A percentile compares a stretch with the other conserved stretches of the same genome.
These are phyloP conservation scores for Madurella mycetomatis DNA, from an alignment of 2,329 filamentous ascomycete species.

Conservation along the genomic window DNA sequence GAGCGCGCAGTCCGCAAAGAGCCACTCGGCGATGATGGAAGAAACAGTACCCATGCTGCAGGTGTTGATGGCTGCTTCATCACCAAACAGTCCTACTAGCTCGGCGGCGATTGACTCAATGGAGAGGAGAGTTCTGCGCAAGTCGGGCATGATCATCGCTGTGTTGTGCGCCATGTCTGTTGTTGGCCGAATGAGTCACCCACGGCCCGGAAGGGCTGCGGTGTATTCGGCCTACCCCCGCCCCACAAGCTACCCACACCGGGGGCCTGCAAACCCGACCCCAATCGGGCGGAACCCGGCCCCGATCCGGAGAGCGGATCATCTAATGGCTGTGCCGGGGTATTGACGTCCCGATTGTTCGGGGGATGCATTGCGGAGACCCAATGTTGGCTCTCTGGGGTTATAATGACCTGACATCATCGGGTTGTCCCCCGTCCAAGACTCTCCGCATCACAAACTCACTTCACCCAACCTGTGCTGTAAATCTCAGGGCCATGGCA, in stretches of 20 bases:
- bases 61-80: conserved; percentile 59
- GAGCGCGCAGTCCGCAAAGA: background rate
- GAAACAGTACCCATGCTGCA: conserved; percentile 63
- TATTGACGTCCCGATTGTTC: no score
- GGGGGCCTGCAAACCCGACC: background rate
- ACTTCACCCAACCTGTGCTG: background rate
- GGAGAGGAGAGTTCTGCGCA: conserved; percentile 71
- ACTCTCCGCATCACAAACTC: background rate
- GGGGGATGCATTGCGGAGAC: no score
- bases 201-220: background rate
- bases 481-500: conserved; percentile 2
- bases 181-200: conserved; percentile 16
- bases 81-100: conserved; percentile 53
- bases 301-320: no score
- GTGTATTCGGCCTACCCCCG: background rate
- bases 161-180: conserved; percentile 29
- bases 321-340: no score
- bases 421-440: no score
- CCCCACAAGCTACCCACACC: background rate
- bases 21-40: conserved; percentile 3
- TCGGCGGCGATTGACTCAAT: conserved; percentile 63
- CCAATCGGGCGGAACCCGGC: conserved; percentile 2
- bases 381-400: no score
- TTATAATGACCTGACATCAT: no score
- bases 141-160: conserved; percentile 63